Base-by-base conservation (phyloP, 495 filamentous ascomycete genomes). In the Hypoxylon fuscum region DNA sequence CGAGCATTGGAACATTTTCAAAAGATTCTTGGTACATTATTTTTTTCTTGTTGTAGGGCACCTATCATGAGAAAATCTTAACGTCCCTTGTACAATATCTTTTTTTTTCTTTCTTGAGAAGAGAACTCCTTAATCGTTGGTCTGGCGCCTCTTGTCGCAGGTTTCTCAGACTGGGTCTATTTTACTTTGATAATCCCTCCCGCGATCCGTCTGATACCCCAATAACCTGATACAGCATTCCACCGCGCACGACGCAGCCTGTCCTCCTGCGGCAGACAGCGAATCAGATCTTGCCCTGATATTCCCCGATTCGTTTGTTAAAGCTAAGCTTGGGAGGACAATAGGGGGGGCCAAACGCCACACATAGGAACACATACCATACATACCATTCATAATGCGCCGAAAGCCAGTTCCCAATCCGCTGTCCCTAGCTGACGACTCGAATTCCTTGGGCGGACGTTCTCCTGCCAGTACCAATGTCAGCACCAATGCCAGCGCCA, bases 331-430 rank as follows among this genome's bases (percentile, higher is more conserved):
- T 59, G 63, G 49, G 52, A 66, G 52, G 57, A 50, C 57, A 56
- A 58, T 62, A 62, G 55, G 57, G 63, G 63, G n/a, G n/a, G n/a
- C n/a, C n/a, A n/a, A n/a, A n/a, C n/a, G 45, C 59, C 25, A 27
- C 11, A 25, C 21, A 25, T 5, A 27, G 3, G 3, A 27, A 17
- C 23, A 46, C 9, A 12, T 29, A 29, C 6, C 21, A 62, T 48
- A 57, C 62, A 60, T 61, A 49, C 63, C 57, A 58, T 54, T 42
- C 57, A 74, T 65, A 60, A 85, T 85, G 82, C 79, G 77, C 54
- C 80, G 82, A 65, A 85, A 82, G 74, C 64, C 77, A 58, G 77
- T 73, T 64, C 81, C 80, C 56, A 79, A 82, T 65, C 79, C 82
- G 73, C 76, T 85, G 72, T 69, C 76, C 60, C 73, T 83, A 58